A percentile compares a stretch with the other conserved stretches of the same genome.
These are phyloP conservation scores for Neonectria punicea DNA, from an alignment of 2,329 filamentous ascomycete genomes.

Conservation along the genomic window DNA sequence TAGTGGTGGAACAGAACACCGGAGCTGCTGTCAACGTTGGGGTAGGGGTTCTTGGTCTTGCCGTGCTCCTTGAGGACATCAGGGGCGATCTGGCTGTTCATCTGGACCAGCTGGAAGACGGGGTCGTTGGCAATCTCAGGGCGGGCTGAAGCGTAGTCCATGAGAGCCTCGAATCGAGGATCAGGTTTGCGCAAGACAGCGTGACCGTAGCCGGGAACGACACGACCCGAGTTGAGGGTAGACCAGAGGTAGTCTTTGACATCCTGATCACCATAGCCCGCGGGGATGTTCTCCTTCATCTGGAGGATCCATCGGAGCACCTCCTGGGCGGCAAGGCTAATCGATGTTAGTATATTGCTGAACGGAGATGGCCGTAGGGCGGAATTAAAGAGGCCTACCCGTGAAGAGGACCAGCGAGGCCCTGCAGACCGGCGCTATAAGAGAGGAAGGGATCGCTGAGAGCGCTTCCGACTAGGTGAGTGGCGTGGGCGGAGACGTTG, in stretches of 20 bases:
- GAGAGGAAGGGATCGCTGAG: conserved; percentile 95
- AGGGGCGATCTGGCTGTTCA: conserved; percentile 92
- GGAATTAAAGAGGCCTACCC: conserved; percentile 56
- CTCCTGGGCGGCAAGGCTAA: conserved; percentile 89
- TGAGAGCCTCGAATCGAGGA: conserved; percentile 93
- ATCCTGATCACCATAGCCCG: conserved; percentile 80
- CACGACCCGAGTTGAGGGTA: conserved; percentile 91
- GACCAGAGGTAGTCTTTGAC: conserved; percentile 92
- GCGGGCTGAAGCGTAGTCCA: conserved; percentile 90
- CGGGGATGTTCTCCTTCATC: conserved; percentile 90
- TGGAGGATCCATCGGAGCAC: conserved; percentile 96
- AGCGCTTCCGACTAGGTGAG: conserved; percentile 93
- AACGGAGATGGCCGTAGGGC: accelerated
- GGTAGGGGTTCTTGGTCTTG: conserved; percentile 98
- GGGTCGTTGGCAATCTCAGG: conserved; percentile 88
- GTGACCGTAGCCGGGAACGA: conserved; percentile 95
- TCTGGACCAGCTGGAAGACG: conserved; percentile 92
- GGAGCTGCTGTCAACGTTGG: conserved; percentile 93
- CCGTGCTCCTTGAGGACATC: conserved; percentile 92
- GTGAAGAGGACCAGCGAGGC: conserved; percentile 83
- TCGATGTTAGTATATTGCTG: neutral
- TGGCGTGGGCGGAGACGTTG: conserved; percentile 95
- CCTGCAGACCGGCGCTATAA: conserved; percentile 95
- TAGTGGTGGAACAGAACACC: conserved; percentile 98
- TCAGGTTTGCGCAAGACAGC: conserved; percentile 97